Conservation (phyloP, 768 basidiomycete species). For the Lactarius deliciosus region DNA sequence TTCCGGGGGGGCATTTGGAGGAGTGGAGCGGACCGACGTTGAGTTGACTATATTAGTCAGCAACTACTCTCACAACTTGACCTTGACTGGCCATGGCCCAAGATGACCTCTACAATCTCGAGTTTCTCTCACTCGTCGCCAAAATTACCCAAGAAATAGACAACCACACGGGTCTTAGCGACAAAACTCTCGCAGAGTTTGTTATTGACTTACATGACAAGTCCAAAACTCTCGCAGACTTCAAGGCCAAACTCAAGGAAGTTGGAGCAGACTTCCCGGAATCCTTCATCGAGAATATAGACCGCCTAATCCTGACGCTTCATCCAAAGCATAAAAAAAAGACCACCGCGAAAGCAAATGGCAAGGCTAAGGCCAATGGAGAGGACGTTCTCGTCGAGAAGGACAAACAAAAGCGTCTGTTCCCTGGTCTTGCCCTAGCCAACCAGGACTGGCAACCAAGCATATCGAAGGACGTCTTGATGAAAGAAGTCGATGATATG, state of each 20-base stretch:
- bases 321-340: slow-evolving; percentile 95
- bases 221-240: slow-evolving; percentile 72
- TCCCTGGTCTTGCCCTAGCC: slow-evolving; percentile 85
- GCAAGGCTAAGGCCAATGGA: slow-evolving; percentile 36
- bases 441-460: slow-evolving; percentile 67
- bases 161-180: slow-evolving; percentile 80
- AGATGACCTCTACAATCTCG: slow-evolving; percentile 86
- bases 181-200: slow-evolving; percentile 95
- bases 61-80: slow-evolving; percentile 19
- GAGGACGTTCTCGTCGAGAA: slow-evolving; percentile 51
- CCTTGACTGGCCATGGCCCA: slow-evolving; percentile 51
- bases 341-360: slow-evolving; percentile 44
- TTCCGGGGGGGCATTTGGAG: slow-evolving; percentile 59
- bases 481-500: slow-evolving; percentile 88
- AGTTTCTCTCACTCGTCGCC: slow-evolving; percentile 86
- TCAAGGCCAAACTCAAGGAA: slow-evolving; percentile 77
- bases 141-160: slow-evolving; percentile 92
- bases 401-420: slow-evolving; percentile 80
- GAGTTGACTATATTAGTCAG: slow-evolving; percentile 18
- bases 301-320: slow-evolving; percentile 90
- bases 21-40: not conserved
- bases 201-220: slow-evolving; percentile 87
- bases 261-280: slow-evolving; percentile 84
- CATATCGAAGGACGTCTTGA: slow-evolving; percentile 71
- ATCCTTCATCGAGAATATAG: slow-evolving; percentile 88